phyloP scores from a whole-genome alignment of 2,329 filamentous ascomycete genomes.

The Colletotrichum falcatum region DNA sequence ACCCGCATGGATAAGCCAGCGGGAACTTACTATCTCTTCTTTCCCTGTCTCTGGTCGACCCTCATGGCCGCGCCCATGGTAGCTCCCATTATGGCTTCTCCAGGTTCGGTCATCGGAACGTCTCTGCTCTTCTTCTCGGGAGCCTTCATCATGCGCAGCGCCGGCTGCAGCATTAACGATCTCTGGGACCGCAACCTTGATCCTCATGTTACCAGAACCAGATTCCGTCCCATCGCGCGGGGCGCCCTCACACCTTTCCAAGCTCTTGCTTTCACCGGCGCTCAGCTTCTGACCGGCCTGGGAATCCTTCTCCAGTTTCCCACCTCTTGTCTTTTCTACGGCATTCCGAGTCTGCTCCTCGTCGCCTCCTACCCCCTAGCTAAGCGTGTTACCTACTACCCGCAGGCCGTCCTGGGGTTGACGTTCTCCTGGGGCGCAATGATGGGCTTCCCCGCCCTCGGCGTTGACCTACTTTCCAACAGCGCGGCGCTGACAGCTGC shows the following conservation, averaged over 20 bases:
- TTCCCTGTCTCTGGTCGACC: conserved; percentile 87
- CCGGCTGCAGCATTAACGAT: conserved; percentile 91
- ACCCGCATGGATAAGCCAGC: conserved; percentile 84
- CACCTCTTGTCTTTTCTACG: conserved; percentile 79
- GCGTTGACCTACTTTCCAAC: conserved; percentile 78
- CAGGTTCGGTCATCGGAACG: conserved; percentile 72
- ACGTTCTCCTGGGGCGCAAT: conserved; percentile 92
- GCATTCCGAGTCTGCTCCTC: conserved; percentile 78
- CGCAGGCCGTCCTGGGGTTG: conserved; percentile 83
- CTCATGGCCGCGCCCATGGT: conserved; percentile 81
- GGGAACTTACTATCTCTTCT: conserved; percentile 87
- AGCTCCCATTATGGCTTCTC: conserved; percentile 69
- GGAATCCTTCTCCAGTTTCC: conserved; percentile 83
- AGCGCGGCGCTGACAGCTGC: conserved; percentile 73
- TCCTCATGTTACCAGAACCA: conserved; percentile 80
- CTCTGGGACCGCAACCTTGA: conserved; percentile 91
- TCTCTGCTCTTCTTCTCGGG: conserved; percentile 79
- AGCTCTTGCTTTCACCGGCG: conserved; percentile 80
- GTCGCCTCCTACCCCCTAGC: conserved; percentile 84
- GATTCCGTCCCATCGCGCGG: conserved; percentile 83
- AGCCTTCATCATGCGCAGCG: conserved; percentile 86
- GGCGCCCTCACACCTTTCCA: conserved; percentile 78
- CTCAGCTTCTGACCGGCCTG: conserved; percentile 79
- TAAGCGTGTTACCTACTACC: conserved; percentile 89
- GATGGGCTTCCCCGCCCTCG: conserved; percentile 87